phyloP scores from a whole-genome alignment of 805 yeast genomes.

The Monosporozyma yasuniensis region DNA sequence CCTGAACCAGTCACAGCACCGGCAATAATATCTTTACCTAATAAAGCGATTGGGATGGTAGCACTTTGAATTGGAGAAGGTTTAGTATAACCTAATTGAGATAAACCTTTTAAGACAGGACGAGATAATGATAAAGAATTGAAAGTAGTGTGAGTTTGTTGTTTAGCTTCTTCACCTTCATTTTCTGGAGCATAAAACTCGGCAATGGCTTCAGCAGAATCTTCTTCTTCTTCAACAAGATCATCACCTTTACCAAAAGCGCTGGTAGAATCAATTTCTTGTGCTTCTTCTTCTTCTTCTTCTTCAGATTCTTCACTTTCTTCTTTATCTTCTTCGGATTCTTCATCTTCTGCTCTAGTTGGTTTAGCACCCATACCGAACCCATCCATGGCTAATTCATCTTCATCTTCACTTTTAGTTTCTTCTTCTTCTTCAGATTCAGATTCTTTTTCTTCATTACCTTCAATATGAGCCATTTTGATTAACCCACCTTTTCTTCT shows the following conservation, averaged over 20 bases:
- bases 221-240: constrained; percentile 23
- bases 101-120: constrained; percentile 78
- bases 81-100: constrained; percentile 68
- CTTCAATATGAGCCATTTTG: constrained; percentile 41
- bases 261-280: constrained; percentile 16
- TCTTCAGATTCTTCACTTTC: constrained; percentile 26
- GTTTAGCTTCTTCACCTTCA: constrained; percentile 46
- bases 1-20: constrained; percentile 99
- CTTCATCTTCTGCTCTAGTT: constrained; percentile 9
- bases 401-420: constrained; percentile 28
- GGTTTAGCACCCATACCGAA: constrained; percentile 34
- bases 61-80: constrained; percentile 95
- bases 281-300: constrained; percentile 30
- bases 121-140: constrained; percentile 75
- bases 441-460: constrained; percentile 37
- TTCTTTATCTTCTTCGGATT: constrained; percentile 12
- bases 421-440: constrained; percentile 32
- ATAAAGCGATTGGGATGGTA: constrained; percentile 82
- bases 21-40: constrained; percentile 95
- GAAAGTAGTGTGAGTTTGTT: constrained; percentile 53
- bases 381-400: constrained; percentile 32
- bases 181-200: constrained; percentile 57
- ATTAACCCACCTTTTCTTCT: constrained; percentile 76
- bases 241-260: constrained; percentile 10
- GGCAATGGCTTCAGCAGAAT: constrained; percentile 71